Evolutionary conservation across 1,284 basidiomycete genomes (phyloP), one percentile per base, ranked within the genome.

Genomic region (Tilletia walkeri): DNA sequence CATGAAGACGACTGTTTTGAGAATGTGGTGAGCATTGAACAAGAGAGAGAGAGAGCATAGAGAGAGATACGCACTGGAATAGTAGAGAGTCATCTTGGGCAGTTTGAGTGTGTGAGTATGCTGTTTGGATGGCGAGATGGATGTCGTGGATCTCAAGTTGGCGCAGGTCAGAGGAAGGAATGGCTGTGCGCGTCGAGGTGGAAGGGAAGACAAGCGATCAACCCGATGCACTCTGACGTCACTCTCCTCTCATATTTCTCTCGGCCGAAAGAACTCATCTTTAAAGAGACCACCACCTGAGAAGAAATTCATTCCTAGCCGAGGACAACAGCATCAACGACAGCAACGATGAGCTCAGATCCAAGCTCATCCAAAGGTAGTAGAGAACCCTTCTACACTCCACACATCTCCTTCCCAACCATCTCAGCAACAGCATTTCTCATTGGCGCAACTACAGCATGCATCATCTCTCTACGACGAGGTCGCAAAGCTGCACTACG

Each of bases 81-180:
- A 82, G 69, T 81, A 80, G 70, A 82, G 79, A 70, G 81, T 81
- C 81, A 82, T 82, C 2, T 67, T 76, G 65, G 39, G 20, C 20
- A 14, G 34, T 53, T 7, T 18, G 50, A 20, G 39, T 6, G 38
- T 41, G 10, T 6, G 12, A 7, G 16, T 18, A 24, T 16, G 18
- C 6, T 18, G 50, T 24, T 53, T 30, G 24, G 50, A 53, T 9
- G 16, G 18, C 6, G 20, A 18, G 41, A 45, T 45, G 41, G 41
- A 45, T 45, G 41, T 45, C 41, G 6, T 45, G 41, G 41, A 45
- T 9, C 41, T 30, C 24, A 30, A 30, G 24, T 30, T 30, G 24
- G 24, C 24, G 24, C 24, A 30, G 24, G 24, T 30, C 24, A 30
- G 24, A 30, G 24, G 24, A 30, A 30, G 24, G 50, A 24, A n/a